Evolutionary conservation across 805 yeast species (phyloP).

Genomic region (Jamesozyma lodderae): DNA sequence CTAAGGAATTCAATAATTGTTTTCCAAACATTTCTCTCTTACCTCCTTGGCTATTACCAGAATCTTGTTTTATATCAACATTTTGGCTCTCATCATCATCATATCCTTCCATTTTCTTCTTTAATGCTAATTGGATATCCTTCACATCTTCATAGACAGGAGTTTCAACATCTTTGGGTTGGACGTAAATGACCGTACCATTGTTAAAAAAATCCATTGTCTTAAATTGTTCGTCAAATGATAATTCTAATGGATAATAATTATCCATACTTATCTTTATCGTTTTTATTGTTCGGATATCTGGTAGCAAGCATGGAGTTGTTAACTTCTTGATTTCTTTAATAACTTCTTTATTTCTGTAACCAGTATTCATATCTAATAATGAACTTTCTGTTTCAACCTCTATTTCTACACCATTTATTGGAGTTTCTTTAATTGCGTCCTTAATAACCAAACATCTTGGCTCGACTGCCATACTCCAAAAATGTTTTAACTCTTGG

Average conservation of each 20-base stretch:
- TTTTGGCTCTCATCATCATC: not conserved
- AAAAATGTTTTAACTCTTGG: conserved; percentile 81
- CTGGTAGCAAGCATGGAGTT: conserved; percentile 68
- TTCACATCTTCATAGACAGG: conserved; percentile 3
- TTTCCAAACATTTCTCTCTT: conserved; percentile 1
- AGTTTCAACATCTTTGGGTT: conserved; percentile 8
- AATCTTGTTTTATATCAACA: too few species aligned
- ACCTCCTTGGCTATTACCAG: not conserved
- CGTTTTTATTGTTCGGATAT: conserved; percentile 38
- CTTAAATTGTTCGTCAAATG: conserved; percentile 27
- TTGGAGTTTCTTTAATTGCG: conserved; percentile 49
- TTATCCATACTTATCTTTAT: conserved; percentile 41
- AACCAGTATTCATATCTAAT: not conserved
- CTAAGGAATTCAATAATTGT: conserved; percentile 4
- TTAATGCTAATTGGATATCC: conserved; percentile 11
- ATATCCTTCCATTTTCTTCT: conserved; percentile 6
- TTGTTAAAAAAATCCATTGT: conserved; percentile 20
- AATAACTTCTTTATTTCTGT: conserved; percentile 26
- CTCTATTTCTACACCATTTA: conserved; percentile 36
- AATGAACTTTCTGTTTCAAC: conserved; percentile 20
- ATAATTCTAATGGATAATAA: conserved; percentile 43
- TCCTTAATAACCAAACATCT: conserved; percentile 75
- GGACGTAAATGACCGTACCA: conserved; percentile 24
- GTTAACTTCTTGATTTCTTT: conserved; percentile 32
- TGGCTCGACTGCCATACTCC: conserved; percentile 78